Conservation (phyloP, 73 alveolate genomes). For the Diophrys appendiculata region DNA sequence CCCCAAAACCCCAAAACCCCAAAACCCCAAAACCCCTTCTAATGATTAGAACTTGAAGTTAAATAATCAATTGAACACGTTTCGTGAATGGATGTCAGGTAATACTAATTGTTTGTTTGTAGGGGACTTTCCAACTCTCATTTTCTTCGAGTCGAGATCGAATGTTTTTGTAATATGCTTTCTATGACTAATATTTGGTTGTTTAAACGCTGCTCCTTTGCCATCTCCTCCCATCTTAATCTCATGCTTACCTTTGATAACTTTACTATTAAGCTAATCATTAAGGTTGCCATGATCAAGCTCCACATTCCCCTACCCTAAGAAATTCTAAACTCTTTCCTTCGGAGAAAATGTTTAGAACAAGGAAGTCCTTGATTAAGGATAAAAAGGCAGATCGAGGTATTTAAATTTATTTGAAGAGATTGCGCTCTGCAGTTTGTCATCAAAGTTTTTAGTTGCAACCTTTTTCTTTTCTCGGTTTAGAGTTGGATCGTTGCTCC, state of each 20-base stretch:
- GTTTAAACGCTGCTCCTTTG: neutral
- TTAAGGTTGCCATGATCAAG: neutral
- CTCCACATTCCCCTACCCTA: neutral
- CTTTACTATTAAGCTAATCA: neutral
- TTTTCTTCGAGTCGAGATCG: neutral
- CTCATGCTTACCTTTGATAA: neutral
- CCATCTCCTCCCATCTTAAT: neutral
- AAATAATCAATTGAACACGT: neutral
- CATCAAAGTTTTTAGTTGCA: neutral
- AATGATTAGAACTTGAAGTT: too few species aligned
- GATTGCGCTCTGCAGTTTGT: too few species aligned
- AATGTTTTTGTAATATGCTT: neutral
- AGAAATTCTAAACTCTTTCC: neutral
- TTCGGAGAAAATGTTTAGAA: neutral
- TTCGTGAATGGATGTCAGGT: neutral
- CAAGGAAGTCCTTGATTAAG: neutral
- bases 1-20: too few species aligned
- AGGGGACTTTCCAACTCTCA: neutral
- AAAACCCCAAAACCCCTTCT: too few species aligned
- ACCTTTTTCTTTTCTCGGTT: neutral
- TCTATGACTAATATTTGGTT: neutral
- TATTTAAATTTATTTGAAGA: neutral
- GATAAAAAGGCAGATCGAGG: neutral
- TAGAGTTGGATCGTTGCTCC: neutral
- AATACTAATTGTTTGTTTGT: too few species aligned